Evolutionary conservation across 2,329 filamentous ascomycete species (phyloP), one percentile per base, ranked within the genome.

Genomic region (Lasiodiplodia sp.): DNA sequence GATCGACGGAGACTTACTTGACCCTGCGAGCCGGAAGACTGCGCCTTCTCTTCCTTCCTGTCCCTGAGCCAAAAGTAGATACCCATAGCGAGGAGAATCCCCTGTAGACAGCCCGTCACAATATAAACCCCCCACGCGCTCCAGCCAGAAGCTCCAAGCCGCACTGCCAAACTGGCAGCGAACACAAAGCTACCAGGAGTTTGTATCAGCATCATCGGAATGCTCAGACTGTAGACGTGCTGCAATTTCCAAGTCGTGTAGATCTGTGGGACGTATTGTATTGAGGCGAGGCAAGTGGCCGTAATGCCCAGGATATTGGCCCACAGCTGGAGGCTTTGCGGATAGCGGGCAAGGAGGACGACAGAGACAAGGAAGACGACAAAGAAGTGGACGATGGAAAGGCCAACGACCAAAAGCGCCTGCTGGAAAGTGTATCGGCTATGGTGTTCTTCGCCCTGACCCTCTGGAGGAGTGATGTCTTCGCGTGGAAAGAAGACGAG

Each of bases 181-280:
- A 97, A 98, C 7, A 99, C 83, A 73, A 97, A 90, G 69, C 93
- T 94, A 0, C 96, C 96, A 0, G 96, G 96, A 0, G 95, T 97
- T 79, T 99, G 96, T 40, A 99, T 97, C 77, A 92, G 92, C 94
- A 99, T 98, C 91, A 97, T 98, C 4, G 93, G 91, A 68, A 99
- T 96, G 75, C 93, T 97, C 74, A 99, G 83, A 78, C 94, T 97
- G 67, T 94, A 94, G 2, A 97, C 91, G 74, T 94, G 91, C 77
- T 95, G 92, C 69, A 97, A 84, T 65, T 85, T 87, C 81, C 92
- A 96, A 0, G 96, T 99, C 65, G 92, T 97, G 82, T 90, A 94
- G 72, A 99, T 97, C 81, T 99, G 96, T 0, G 96, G 96, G 18
- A 99, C 84, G 80, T 98, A 99, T 81, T 99, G 96, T 25, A 98